phyloP scores from a whole-genome alignment of 2,329 filamentous ascomycete species.

The Apiospora aurea region DNA sequence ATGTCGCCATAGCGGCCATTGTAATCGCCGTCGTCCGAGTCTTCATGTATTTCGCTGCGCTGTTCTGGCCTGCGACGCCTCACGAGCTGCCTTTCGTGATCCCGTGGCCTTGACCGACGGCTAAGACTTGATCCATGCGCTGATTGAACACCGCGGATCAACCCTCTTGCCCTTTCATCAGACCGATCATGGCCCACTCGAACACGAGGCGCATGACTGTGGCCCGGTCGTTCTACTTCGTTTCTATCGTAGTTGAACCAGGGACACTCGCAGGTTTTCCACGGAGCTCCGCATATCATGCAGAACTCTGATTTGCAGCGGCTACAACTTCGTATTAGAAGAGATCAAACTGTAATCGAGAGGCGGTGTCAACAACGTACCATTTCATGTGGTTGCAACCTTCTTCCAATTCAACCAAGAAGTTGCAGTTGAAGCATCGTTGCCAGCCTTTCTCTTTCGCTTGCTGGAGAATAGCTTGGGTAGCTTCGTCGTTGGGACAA shows the following conservation, averaged over 20 bases:
- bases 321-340: slow-evolving; percentile 41
- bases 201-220: neutral
- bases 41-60: slow-evolving; percentile 49
- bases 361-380: slow-evolving; percentile 57
- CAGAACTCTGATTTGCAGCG: slow-evolving; percentile 86
- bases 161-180: neutral
- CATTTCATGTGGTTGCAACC: slow-evolving; percentile 91
- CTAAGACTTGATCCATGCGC: slow-evolving; percentile 18
- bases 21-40: slow-evolving; percentile 47
- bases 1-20: slow-evolving; percentile 46
- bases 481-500: slow-evolving; percentile 76
- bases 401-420: slow-evolving; percentile 79
- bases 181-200: neutral
- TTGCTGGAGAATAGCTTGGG: slow-evolving; percentile 66
- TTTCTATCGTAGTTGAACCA: slow-evolving; percentile 72
- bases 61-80: slow-evolving; percentile 57
- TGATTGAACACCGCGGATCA: neutral
- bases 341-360: neutral
- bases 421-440: slow-evolving; percentile 75
- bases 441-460: slow-evolving; percentile 76
- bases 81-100: slow-evolving; percentile 57
- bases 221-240: neutral
- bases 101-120: slow-evolving; percentile 40
- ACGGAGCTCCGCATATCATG: slow-evolving; percentile 81
- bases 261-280: slow-evolving; percentile 84